Conservation (phyloP, 148 eudicot species). For the Rhododendron molle region DNA sequence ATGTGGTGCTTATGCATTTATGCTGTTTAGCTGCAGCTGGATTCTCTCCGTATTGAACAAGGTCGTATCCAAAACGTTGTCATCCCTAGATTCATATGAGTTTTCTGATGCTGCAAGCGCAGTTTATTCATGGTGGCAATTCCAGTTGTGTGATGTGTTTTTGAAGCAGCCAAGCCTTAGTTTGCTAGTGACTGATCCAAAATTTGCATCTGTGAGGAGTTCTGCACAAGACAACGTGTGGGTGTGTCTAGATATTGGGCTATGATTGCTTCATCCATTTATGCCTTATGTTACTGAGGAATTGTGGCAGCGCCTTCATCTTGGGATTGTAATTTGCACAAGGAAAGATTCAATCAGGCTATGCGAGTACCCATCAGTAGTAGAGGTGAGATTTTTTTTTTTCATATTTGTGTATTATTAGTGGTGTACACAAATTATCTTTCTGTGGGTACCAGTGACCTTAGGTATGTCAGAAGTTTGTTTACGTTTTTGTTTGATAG, state of each 20-base stretch:
- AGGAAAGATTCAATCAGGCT: slow-evolving; percentile 76
- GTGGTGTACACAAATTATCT: not conserved
- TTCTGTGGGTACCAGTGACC: not conserved
- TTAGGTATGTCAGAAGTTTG: not conserved
- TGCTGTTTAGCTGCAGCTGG: too few species aligned
- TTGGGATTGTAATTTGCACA: slow-evolving; percentile 21
- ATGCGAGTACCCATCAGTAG: slow-evolving; percentile 62
- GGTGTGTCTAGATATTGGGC: slow-evolving; percentile 85
- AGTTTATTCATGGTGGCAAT: slow-evolving; percentile 94
- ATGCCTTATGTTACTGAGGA: slow-evolving; percentile 96
- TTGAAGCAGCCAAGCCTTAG: slow-evolving; percentile 83
- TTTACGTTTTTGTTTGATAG: not conserved
- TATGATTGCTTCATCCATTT: slow-evolving; percentile 83
- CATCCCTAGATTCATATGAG: too few species aligned
- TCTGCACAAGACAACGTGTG: slow-evolving; percentile 74
- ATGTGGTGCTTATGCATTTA: too few species aligned
- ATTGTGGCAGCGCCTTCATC: slow-evolving; percentile 92
- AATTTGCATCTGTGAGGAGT: slow-evolving; percentile 40
- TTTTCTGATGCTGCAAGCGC: slow-evolving; percentile 89
- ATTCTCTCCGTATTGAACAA: too few species aligned
- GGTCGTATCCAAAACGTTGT: too few species aligned
- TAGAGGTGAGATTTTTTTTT: slow-evolving; percentile 40
- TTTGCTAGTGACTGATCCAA: slow-evolving; percentile 48
- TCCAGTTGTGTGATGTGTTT: slow-evolving; percentile 81
- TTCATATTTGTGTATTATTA: not conserved